Evolutionary conservation across 2,329 filamentous ascomycete genomes (phyloP), one percentile per base, ranked within the genome.

Genomic region (Colletotrichum sp.): DNA sequence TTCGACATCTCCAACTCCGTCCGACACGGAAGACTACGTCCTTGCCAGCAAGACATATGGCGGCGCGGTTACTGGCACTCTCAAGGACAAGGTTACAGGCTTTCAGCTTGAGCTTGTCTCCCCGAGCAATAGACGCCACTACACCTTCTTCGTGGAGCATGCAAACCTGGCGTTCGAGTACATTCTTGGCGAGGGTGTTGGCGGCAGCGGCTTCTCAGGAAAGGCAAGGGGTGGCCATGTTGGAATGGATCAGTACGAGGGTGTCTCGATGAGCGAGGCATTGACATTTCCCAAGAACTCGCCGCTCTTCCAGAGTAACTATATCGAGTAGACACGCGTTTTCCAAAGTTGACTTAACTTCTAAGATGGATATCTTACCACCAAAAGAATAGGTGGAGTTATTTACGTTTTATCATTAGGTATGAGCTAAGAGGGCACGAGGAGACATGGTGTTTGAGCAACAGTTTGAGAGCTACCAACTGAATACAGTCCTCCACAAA

Each of bases 231-330:
- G 78, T 10, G 77, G 77, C 1, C 73, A 74, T 18, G 28, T 66
- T 21, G 65, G 65, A 3, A n/a, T 32, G 38, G 65, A 66, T 24
- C 77, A 77, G 48, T 77, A 71, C 18, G 48, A 75, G 32, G 78
- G 77, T 1, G 24, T 73, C 8, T 73, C 77, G 32, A 56, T 78
- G 13, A 73, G 71, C 32, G 77, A 78, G 73, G 73, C 73, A 3
- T 55, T 78, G 10, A 76, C 70, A 12, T 77, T 78, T 30, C 78
- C 78, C 2, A 76, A 79, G 66, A 79, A 73, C 26, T 78, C 78
- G 15, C 70, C 70, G 4, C 69, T 79, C 1, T 78, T 79, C 28
- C 61, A 68, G 21, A 75, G 70, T 13, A 77, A 78, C 13, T 78
- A 78, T 69, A 72, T 78, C n/a, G 38, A 76, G 13, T 77, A 66